A percentile compares a stretch with the other conserved stretches of the same genome.
Evolutionary conservation across 352 stramenopile species (phyloP).

Genomic region (Globisporangium orthogonon): DNA sequence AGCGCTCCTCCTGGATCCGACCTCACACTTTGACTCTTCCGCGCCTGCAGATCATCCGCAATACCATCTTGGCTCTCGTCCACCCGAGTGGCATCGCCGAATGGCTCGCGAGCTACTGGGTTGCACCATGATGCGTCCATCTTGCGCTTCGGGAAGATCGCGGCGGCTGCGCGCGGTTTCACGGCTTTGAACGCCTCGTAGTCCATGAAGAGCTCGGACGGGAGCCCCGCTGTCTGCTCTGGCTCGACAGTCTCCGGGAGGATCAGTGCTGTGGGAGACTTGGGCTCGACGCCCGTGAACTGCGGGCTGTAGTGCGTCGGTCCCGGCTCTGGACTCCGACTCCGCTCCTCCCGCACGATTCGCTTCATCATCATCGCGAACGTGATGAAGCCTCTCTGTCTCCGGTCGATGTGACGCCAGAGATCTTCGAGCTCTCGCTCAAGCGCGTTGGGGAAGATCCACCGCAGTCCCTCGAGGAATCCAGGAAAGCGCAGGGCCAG

Average conservation of each 20-base stretch:
- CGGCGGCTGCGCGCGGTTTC: slow-evolving; percentile 34
- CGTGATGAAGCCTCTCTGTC: slow-evolving; percentile 10
- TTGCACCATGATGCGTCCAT: slow-evolving; percentile 76
- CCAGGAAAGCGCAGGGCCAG: slow-evolving; percentile 19
- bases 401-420: slow-evolving; percentile 28
- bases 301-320: slow-evolving; percentile 62
- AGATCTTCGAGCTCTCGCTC: slow-evolving; percentile 55
- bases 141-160: slow-evolving; percentile 52
- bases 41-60: not conserved
- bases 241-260: slow-evolving; percentile 28
- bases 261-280: slow-evolving; percentile 35
- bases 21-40: not conserved
- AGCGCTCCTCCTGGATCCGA: not conserved
- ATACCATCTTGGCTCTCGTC: not conserved
- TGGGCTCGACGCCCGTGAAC: slow-evolving; percentile 36
- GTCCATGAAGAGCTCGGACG: slow-evolving; percentile 65
- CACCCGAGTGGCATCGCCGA: not conserved
- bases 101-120: slow-evolving; percentile 29
- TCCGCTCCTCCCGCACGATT: slow-evolving; percentile 21
- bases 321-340: slow-evolving; percentile 49
- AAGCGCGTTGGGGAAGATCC: slow-evolving; percentile 47
- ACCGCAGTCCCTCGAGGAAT: slow-evolving; percentile 35
- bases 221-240: slow-evolving; percentile 22
- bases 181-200: slow-evolving; percentile 57
- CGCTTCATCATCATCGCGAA: slow-evolving; percentile 16